Base-by-base conservation (phyloP, 768 basidiomycete genomes). In the Boletus pseudopeckii region DNA sequence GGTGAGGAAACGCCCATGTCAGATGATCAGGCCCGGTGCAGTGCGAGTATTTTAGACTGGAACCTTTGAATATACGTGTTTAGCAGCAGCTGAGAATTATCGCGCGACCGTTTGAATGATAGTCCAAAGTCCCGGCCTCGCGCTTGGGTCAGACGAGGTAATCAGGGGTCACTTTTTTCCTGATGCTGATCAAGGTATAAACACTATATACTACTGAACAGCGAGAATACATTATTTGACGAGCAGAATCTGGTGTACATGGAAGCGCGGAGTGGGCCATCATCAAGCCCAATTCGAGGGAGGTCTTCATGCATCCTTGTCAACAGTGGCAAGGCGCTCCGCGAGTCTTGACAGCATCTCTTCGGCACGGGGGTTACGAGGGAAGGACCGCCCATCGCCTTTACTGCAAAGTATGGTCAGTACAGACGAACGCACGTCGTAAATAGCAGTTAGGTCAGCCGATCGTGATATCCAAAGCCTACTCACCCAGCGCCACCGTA, bases 371-470 rank as follows among this genome's bases (percentile, higher is more conserved):
- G 85, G 81, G 67, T 89, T 90, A 41, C 81, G 80, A 17, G 84
- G 83, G 63, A 86, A 92, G 17, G 70, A 73, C 64, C 72, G 76
- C 5, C 90, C 90, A 64, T 90, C 82, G 8, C 90, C 89, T 28
- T 69, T 71, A 24, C 85, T 86, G 53, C 54, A 64, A 48, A 26
- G 13, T 3, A 22, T 36, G 7, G 42, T 58, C 56, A 54, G 44
- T 20, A 48, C 15, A 40, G 8, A 22, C 20, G 8, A n/a, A 37
- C 13, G 17, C 34, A 37, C 30, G 13, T 32, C 13, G 18, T 18
- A n/a, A 18, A 11, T 33, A n/a, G 46, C 17, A 33, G 39, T 30
- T 30, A 13, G 11, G 13, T 17, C 22, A 22, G 26, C 28, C 2
- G 5, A 45, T 28, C 26, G 36, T 24, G 37, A 33, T 36, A 30